Evolutionary conservation across 805 yeast genomes (phyloP).

Genomic region (Hyphopichia homilentoma): DNA sequence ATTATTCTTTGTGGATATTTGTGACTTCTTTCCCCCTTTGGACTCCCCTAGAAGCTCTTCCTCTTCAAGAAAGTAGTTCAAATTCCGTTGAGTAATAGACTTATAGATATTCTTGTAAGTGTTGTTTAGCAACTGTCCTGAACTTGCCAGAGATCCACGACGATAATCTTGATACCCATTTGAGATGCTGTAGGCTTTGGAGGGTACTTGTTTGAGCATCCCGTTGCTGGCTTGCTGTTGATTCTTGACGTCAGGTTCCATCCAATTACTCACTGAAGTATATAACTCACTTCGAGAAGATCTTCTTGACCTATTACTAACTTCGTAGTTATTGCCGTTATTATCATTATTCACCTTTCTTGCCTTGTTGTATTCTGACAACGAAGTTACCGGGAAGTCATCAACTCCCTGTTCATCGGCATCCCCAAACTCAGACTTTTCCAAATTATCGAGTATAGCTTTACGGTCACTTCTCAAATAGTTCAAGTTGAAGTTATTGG

Average conservation of each 20-base stretch:
- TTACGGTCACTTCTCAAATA: conserved; percentile 1
- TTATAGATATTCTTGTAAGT: conserved; percentile 34
- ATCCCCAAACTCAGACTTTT: conserved; percentile 5
- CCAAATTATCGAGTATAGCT: conserved; percentile 1
- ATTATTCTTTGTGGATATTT: conserved; percentile 6
- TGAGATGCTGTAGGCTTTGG: conserved; percentile 1
- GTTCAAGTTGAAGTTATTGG: conserved; percentile 4
- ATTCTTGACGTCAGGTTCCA: conserved; percentile 39
- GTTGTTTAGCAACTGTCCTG: conserved; percentile 18
- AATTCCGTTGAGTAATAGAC: conserved; percentile 32
- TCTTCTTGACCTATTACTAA: conserved; percentile 23
- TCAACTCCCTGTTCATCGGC: conserved; percentile 11
- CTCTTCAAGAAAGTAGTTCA: conserved; percentile 14
- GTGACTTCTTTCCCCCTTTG: conserved; percentile 6
- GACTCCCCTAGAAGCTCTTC: no score
- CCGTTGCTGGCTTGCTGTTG: neutral
- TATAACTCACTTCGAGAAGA: conserved; percentile 41
- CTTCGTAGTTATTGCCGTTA: conserved; percentile 5
- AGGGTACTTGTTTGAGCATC: no score
- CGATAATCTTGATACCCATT: neutral
- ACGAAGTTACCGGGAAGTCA: conserved; percentile 31
- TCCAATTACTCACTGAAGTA: conserved; percentile 47
- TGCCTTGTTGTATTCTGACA: conserved; percentile 30
- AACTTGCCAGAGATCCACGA: neutral
- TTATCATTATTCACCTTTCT: conserved; percentile 11